A percentile compares a stretch with the other conserved stretches of the same genome.
Evolutionary conservation across 225 moss, liverwort and hornwort species (phyloP).

Genomic region (Pseudoscleropodium purum): DNA sequence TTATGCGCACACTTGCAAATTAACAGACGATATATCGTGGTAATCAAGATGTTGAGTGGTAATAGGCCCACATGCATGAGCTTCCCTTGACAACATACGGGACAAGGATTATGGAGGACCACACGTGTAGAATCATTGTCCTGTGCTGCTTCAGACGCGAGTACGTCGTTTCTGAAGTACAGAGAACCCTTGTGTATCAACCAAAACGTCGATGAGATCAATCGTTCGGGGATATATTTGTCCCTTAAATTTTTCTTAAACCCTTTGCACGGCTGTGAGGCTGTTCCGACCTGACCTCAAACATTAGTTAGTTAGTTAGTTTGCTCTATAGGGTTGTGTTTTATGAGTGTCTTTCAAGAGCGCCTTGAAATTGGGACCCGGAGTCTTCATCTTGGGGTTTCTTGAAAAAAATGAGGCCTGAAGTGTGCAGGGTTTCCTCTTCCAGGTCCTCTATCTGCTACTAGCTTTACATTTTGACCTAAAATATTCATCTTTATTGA

Average conservation of each 20-base stretch:
- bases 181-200: not conserved
- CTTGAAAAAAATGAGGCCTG: not conserved
- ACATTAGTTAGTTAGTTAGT: not conserved
- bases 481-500: not conserved
- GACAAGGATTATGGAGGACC: not conserved
- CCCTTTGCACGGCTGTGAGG: no score
- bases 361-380: not conserved
- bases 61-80: not conserved
- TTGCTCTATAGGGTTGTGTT: not conserved
- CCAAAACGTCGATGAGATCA: not conserved
- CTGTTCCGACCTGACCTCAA: not conserved
- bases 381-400: not conserved
- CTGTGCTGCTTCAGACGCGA: not conserved
- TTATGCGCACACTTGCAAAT: not conserved
- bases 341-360: not conserved
- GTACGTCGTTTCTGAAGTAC: not conserved
- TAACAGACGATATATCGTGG: not conserved
- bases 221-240: not conserved
- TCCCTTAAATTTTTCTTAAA: not conserved
- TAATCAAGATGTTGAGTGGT: no score
- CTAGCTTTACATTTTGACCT: not conserved
- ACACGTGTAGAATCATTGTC: not conserved
- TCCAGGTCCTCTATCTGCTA: not conserved
- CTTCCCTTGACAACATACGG: not conserved
- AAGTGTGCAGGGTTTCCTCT: not conserved